These are phyloP conservation scores for Spathaspora gorwiae DNA, from an alignment of 805 yeast genomes.

Conservation along the genomic window DNA sequence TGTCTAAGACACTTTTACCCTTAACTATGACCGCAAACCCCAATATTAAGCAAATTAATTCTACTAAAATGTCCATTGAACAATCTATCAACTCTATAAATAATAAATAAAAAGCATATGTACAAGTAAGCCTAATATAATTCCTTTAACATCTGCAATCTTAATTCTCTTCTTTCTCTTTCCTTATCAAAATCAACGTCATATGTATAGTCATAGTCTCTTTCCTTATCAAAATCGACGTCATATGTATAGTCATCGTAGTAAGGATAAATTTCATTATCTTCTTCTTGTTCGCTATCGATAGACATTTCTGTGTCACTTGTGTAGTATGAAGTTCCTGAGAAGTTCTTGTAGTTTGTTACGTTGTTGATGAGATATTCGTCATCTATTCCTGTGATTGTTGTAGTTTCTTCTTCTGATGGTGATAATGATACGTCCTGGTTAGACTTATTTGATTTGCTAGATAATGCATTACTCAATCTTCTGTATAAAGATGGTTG, in stretches of 20 bases:
- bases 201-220: background rate
- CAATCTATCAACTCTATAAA: background rate
- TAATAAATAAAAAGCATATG: background rate
- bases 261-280: constrained; percentile 9
- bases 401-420: background rate
- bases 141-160: constrained; percentile 34
- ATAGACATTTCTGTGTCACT: background rate
- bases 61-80: background rate
- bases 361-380: constrained; percentile 21
- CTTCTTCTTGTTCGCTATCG: constrained; percentile 7
- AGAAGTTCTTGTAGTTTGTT: constrained; percentile 18
- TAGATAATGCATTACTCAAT: constrained; percentile 8
- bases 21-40: too few species aligned
- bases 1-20: too few species aligned
- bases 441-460: constrained; percentile 9
- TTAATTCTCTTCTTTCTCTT: constrained; percentile 33
- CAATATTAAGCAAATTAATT: too few species aligned
- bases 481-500: constrained; percentile 5
- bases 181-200: constrained; percentile 19
- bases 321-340: constrained; percentile 16
- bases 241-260: background rate
- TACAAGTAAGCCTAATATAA: constrained; percentile 10
- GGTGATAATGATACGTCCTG: constrained; percentile 1
- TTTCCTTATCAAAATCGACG: constrained; percentile 12
- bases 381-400: constrained; percentile 20